Evolutionary conservation across 2,329 filamentous ascomycete genomes (phyloP).

Genomic region (Trichoderma atroviride): DNA sequence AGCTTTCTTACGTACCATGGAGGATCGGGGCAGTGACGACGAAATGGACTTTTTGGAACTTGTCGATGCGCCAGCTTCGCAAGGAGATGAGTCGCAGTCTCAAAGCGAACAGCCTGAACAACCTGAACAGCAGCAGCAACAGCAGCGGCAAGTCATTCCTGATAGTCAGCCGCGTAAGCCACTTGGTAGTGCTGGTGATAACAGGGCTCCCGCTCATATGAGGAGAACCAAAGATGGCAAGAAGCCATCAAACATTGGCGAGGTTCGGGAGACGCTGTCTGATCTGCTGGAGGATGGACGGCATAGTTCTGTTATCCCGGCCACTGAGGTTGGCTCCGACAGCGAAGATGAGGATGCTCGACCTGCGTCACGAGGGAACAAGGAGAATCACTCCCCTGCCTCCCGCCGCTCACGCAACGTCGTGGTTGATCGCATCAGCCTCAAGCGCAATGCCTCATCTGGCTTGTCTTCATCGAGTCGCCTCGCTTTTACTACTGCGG

Average conservation of each 20-base stretch:
- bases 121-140: constrained; percentile 37
- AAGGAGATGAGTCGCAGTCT: constrained; percentile 44
- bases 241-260: constrained; percentile 74
- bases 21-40: constrained; percentile 76
- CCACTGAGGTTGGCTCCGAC: constrained; percentile 42
- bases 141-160: constrained; percentile 45
- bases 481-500: constrained; percentile 59
- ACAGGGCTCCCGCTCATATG: constrained; percentile 59
- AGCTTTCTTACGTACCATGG: constrained; percentile 87
- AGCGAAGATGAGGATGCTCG: constrained; percentile 46
- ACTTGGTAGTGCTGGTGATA: constrained; percentile 45
- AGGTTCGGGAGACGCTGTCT: constrained; percentile 82
- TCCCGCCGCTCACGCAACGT: constrained; percentile 43
- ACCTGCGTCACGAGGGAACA: constrained; percentile 43
- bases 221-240: constrained; percentile 64
- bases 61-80: constrained; percentile 33
- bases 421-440: constrained; percentile 73
- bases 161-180: constrained; percentile 55
- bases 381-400: constrained; percentile 52
- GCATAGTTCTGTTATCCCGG: constrained; percentile 52
- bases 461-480: constrained; percentile 42
- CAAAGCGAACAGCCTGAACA: constrained; percentile 33
- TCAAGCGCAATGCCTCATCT: constrained; percentile 61
- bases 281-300: constrained; percentile 74
- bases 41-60: constrained; percentile 74